A percentile compares a stretch with the other conserved stretches of the same genome.
Conservation (phyloP, 495 filamentous ascomycete species). For the Tuber magnatum region DNA sequence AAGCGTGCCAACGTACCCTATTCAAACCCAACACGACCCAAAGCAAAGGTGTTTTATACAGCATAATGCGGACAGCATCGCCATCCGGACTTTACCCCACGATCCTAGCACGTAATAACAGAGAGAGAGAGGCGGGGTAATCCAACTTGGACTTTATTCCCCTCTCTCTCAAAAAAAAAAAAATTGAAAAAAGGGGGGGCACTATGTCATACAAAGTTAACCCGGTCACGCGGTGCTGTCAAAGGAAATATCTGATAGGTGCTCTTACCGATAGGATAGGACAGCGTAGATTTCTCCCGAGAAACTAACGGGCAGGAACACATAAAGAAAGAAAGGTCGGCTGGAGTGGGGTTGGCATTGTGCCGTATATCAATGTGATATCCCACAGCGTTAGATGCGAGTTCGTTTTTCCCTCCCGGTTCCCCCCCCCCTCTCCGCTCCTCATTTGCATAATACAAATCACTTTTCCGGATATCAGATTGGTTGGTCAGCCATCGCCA, state of each 20-base stretch:
- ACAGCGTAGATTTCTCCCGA: background rate
- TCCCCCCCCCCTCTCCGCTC: background rate
- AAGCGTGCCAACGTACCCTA: background rate
- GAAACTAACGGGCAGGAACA: background rate
- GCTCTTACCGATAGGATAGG: background rate
- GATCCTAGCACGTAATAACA: background rate
- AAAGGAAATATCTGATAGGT: background rate
- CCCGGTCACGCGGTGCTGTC: background rate
- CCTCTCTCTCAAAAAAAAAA: background rate
- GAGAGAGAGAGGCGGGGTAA: constrained; percentile 1
- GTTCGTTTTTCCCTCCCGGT: background rate
- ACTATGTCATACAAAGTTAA: background rate
- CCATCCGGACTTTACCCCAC: background rate
- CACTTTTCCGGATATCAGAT: background rate
- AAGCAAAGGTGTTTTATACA: background rate
- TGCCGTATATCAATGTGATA: constrained; percentile 1
- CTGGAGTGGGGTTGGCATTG: background rate
- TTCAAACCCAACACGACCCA: background rate
- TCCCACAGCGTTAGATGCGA: background rate
- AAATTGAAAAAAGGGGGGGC: background rate
- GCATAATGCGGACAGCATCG: background rate
- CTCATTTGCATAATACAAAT: background rate
- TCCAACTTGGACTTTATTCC: background rate
- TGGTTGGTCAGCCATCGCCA: background rate
- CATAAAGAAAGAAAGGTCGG: background rate